phyloP scores from a whole-genome alignment of 306 rosid genomes.

The Vigna mungo region DNA sequence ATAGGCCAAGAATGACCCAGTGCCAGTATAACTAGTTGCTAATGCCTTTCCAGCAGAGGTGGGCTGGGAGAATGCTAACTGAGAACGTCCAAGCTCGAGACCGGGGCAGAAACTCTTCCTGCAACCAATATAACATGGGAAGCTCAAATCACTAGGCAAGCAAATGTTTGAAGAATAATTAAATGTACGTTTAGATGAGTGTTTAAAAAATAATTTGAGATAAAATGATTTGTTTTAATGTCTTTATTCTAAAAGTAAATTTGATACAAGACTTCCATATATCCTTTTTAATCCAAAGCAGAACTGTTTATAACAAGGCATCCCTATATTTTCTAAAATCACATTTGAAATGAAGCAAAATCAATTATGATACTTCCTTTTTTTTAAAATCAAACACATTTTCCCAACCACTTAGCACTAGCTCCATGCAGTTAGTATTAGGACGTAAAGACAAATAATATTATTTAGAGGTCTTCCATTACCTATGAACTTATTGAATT shows the following conservation, averaged over 20 bases:
- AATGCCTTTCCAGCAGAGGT: conserved; percentile 76
- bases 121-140: conserved; percentile 39
- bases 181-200: background rate
- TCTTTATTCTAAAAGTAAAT: background rate
- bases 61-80: conserved; percentile 85
- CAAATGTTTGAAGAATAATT: conserved; percentile 6
- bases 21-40: conserved; percentile 69
- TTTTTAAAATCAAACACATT: background rate
- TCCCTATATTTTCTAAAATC: no score
- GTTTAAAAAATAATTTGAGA: background rate
- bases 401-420: background rate
- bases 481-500: background rate
- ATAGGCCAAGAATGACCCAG: conserved; percentile 69
- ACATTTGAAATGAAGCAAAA: background rate
- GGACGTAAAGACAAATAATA: conserved; percentile 1
- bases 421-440: background rate
- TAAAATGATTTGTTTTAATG: background rate
- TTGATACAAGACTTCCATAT: background rate
- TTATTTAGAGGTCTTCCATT: background rate
- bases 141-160: conserved; percentile 7
- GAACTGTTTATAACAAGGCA: background rate
- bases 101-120: conserved; percentile 73
- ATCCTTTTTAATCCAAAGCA: background rate
- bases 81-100: conserved; percentile 59
- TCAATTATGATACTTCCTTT: background rate